Conservation (phyloP, 1,284 basidiomycete genomes). For the Porodaedalea pini region DNA sequence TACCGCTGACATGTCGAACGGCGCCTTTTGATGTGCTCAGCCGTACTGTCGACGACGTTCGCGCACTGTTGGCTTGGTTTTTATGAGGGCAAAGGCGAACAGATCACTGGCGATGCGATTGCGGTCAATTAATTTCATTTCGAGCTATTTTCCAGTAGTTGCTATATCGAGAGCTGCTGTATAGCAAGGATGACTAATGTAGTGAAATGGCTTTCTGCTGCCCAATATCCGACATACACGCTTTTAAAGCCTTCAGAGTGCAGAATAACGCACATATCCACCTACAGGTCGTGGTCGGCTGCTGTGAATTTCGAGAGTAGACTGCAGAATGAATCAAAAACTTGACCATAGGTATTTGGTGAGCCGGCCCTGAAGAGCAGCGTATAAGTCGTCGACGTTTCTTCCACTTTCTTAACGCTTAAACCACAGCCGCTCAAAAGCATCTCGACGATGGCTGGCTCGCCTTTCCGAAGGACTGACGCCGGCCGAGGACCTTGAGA, state of each 20-base stretch:
- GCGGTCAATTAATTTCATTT: neutral
- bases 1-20: slow-evolving; percentile 76
- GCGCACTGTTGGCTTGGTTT: neutral
- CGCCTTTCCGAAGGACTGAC: slow-evolving; percentile 60
- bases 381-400: slow-evolving; percentile 24
- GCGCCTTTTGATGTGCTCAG: slow-evolving; percentile 45
- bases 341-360: neutral
- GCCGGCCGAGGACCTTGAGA: slow-evolving; percentile 81
- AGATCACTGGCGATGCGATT: neutral
- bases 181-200: neutral
- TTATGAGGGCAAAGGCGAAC: neutral
- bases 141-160: neutral
- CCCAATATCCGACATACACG: too few relatives aligned
- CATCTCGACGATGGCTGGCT: slow-evolving; percentile 81
- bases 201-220: too few relatives aligned
- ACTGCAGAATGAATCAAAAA: too few relatives aligned
- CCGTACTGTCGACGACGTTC: slow-evolving; percentile 11
- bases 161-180: neutral
- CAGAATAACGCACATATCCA: too few relatives aligned
- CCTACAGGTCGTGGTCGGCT: too few relatives aligned
- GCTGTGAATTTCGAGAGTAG: too few relatives aligned
- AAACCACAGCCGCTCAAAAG: slow-evolving; percentile 72
- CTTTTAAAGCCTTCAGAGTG: too few relatives aligned
- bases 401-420: slow-evolving; percentile 44
- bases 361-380: slow-evolving; percentile 14